Base-by-base conservation (phyloP, 352 stramenopile species). In the Saprolegnia parasitica region DNA sequence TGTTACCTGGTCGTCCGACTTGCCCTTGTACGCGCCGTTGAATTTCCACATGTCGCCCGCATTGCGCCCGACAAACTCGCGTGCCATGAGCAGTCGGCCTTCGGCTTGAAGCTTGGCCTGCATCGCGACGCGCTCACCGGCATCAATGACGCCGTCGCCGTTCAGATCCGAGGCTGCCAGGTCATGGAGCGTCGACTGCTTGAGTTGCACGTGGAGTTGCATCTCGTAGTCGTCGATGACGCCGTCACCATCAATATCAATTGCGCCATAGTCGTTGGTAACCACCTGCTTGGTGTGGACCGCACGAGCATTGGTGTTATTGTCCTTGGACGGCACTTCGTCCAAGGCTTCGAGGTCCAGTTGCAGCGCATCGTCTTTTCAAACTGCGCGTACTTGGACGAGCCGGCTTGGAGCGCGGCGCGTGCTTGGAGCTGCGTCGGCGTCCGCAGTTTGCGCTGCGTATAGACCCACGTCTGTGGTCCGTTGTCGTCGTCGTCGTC, bases 221-320 rank as follows among this genome's bases (percentile, higher is more conserved):
- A 88, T 88, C 63, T 89, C 81, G 32, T 83, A 76, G 9, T 78
- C 74, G 35, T 90, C 80, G 24, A 90, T 71, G 13, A 87, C 68
- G 8, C 80, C 82, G 56, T 90, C 80, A 35, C 80, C 80, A 55
- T 90, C 80, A 18, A 87, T 76, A 29, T 87, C 79, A 5, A 87
- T 78, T 15, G 80, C 79, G 0, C 79, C 80, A 49, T 87, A 86
- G 16, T 72, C 65, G 39, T 88, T 90, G 15, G 74, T 78, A 4
- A 74, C 49, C 20, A 86, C 68, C 0, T 77, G 54, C 0, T 56
- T 18, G 16, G 65, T 47, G 35, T 63, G 49, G 8, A 46, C 50
- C 13, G 18, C 64, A n/a, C n/a, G n/a, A n/a, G n/a, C n/a, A n/a
- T n/a, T n/a, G n/a, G n/a, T n/a, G 42, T 23, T 18, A 67, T 23